These are phyloP conservation scores for Lipomyces yamanashiensis DNA, from an alignment of 805 yeast genomes.

Conservation along the genomic window DNA sequence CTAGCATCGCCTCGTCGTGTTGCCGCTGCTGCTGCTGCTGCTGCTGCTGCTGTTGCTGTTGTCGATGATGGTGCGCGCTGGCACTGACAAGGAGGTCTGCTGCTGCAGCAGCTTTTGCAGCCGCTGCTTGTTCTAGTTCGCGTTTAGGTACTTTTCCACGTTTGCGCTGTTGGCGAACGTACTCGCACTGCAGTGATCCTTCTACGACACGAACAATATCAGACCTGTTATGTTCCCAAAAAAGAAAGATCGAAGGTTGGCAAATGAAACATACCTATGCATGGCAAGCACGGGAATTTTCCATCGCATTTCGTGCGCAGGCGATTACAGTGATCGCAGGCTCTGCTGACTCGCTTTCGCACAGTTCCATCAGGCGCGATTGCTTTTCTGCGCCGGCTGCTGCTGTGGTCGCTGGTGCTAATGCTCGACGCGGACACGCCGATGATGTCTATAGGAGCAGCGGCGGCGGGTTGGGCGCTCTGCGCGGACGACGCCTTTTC, in stretches of 20 bases:
- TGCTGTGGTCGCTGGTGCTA: not conserved
- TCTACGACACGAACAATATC: slow-evolving; percentile 29
- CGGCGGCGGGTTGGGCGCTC: not conserved
- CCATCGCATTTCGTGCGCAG: slow-evolving; percentile 58
- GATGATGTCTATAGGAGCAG: not conserved
- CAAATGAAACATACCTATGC: slow-evolving; percentile 40
- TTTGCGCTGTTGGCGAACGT: slow-evolving; percentile 51
- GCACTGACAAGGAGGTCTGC: slow-evolving; percentile 8
- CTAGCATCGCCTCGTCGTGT: not conserved
- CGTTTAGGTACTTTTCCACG: slow-evolving; percentile 46
- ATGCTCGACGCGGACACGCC: not conserved
- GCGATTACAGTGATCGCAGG: slow-evolving; percentile 56
- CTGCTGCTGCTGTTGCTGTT: slow-evolving; percentile 4
- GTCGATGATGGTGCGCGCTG: slow-evolving; percentile 7
- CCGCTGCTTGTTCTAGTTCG: slow-evolving; percentile 22
- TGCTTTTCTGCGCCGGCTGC: slow-evolving; percentile 6
- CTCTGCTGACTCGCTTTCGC: slow-evolving; percentile 41
- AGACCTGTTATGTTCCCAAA: not conserved
- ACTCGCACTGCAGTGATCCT: slow-evolving; percentile 45
- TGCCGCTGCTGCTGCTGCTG: not conserved
- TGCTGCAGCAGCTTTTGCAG: slow-evolving; percentile 7
- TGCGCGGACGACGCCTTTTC: not conserved
- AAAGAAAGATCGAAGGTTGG: no score
- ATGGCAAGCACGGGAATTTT: slow-evolving; percentile 52
- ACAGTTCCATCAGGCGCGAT: slow-evolving; percentile 6